phyloP scores from a whole-genome alignment of 2,329 filamentous ascomycete species.

The Aspergillus sp. region DNA sequence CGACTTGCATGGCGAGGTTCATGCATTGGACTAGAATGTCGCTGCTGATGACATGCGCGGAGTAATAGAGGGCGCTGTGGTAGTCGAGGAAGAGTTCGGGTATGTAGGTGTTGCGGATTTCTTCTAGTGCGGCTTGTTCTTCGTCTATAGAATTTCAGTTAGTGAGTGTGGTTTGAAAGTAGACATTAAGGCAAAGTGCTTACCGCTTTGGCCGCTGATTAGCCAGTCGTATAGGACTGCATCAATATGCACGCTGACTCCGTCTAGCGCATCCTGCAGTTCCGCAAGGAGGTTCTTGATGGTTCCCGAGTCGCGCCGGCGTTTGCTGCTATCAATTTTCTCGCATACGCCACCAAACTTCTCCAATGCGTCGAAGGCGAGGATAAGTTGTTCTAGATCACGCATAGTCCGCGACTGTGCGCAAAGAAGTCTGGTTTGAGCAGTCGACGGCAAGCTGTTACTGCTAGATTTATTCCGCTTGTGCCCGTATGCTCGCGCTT shows the following conservation, averaged over 20 bases:
- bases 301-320: slow-evolving; percentile 34
- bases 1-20: slow-evolving; percentile 79
- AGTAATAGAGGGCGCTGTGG: slow-evolving; percentile 75
- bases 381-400: slow-evolving; percentile 68
- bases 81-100: slow-evolving; percentile 85
- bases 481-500: slow-evolving; percentile 29
- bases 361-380: slow-evolving; percentile 67
- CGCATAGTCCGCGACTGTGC: slow-evolving; percentile 62
- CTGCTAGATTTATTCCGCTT: slow-evolving; percentile 27
- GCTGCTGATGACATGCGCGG: slow-evolving; percentile 70
- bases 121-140: slow-evolving; percentile 61
- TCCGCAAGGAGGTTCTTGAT: slow-evolving; percentile 55
- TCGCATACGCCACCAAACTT: slow-evolving; percentile 60
- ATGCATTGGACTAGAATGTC: slow-evolving; percentile 80
- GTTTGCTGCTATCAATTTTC: slow-evolving; percentile 39
- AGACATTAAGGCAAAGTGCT: slow-evolving; percentile 19
- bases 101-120: slow-evolving; percentile 74
- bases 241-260: slow-evolving; percentile 57
- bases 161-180: not conserved
- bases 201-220: slow-evolving; percentile 56
- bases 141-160: slow-evolving; percentile 37
- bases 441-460: slow-evolving; percentile 26
- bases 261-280: slow-evolving; percentile 56
- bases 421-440: slow-evolving; percentile 25
- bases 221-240: slow-evolving; percentile 67